Conservation (phyloP, 768 basidiomycete genomes). For the Russula dissimulans region DNA sequence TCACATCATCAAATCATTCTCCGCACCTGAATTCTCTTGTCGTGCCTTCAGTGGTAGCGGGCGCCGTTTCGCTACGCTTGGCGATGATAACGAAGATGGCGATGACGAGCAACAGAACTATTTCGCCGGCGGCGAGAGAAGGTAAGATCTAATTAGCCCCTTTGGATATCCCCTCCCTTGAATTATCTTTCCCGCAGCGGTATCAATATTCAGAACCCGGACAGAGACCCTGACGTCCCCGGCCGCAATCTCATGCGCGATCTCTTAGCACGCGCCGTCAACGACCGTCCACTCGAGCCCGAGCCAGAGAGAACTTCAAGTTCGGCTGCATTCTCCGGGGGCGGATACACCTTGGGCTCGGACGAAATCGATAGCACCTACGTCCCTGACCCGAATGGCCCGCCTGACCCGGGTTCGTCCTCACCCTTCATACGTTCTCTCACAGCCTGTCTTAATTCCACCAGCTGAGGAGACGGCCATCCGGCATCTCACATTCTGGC, state of each 20-base stretch:
- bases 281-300: constrained; percentile 34
- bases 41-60: constrained; percentile 16
- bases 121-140: constrained; percentile 94
- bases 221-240: constrained; percentile 35
- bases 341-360: constrained; percentile 79
- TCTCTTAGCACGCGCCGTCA: constrained; percentile 69
- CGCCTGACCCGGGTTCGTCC: constrained; percentile 20
- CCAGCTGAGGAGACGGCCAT: constrained; percentile 43
- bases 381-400: constrained; percentile 62
- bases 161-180: neutral
- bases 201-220: constrained; percentile 81
- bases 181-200: constrained; percentile 43
- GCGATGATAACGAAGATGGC: constrained; percentile 42
- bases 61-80: constrained; percentile 26
- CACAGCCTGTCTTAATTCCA: neutral
- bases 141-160: constrained; percentile 34
- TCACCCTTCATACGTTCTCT: neutral
- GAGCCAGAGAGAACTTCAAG: constrained; percentile 1
- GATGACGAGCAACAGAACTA: constrained; percentile 44
- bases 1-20: neutral
- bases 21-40: neutral
- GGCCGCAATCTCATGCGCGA: constrained; percentile 58
- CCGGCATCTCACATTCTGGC: constrained; percentile 84
- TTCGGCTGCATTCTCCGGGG: constrained; percentile 47
- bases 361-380: constrained; percentile 77